Evolutionary conservation across 139 green algal genomes (phyloP), one percentile per base, ranked within the genome.

Genomic region (Diplosphaera chodatii): DNA sequence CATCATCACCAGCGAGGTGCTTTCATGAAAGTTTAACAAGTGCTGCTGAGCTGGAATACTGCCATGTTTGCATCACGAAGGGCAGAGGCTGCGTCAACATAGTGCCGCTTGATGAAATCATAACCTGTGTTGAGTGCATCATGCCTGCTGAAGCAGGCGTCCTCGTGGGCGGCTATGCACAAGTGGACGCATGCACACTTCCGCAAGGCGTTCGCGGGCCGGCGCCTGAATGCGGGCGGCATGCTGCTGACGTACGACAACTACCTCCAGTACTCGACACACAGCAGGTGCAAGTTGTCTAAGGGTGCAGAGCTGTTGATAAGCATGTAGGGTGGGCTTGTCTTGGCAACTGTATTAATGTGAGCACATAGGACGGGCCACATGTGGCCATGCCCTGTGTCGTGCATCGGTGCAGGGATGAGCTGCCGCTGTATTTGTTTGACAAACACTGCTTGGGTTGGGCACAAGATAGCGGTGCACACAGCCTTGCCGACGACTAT

Each of bases 401-500:
- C 10, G 37, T 48, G 22, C 68, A 85, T 62, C 28, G 48, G 10
- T 74, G 79, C 63, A 41, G 31, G 1, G 91, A 97, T 71, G 91
- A 97, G 67, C 83, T 85, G 79, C 84, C 82, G 2, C 72, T 88
- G 41, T 88, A 88, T 75, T 70, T 88, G 32, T 79, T 90, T 75
- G 75, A 93, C 69, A 88, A 88, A 66, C 48, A 59, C 13, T 59
- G 48, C 48, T 18, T 59, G 13, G 16, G 48, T 18, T 59, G 48
- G 48, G 3, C 48, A 25, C 16, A 27, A 23, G 48, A 3, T 18
- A 18, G 16, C 48, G 4, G 13, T 23, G 3, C 13, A 5, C 66
- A 73, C 22, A 40, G 82, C 23, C 81, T 99, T 32, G 80, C 67
- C 0, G 13, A 40, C 0, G 95, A 98, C 68, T 98, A 93, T 70